phyloP scores from a whole-genome alignment of 495 filamentous ascomycete genomes.

The Hyphodiscus hymeniophilus region DNA sequence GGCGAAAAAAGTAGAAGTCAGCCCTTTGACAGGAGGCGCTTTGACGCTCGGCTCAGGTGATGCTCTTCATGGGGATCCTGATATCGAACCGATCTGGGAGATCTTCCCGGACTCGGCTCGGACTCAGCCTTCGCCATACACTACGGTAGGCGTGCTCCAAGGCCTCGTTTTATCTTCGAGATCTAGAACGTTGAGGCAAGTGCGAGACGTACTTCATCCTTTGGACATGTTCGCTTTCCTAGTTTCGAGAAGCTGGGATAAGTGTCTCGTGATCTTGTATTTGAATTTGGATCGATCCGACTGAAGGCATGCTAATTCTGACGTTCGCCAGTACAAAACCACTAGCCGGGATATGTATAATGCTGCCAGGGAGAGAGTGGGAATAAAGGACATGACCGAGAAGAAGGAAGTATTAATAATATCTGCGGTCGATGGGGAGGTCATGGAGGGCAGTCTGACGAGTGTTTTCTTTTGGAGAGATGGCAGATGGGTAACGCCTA shows the following conservation, averaged over 20 bases:
- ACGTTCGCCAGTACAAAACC: constrained; percentile 78
- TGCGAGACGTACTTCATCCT: too few relatives aligned
- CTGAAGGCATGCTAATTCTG: too few relatives aligned
- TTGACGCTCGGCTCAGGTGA: constrained; percentile 8
- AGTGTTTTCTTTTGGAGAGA: constrained; percentile 71
- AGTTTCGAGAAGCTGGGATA: too few relatives aligned
- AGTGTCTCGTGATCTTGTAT: too few relatives aligned
- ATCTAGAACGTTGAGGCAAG: too few relatives aligned
- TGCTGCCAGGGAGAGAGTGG: constrained; percentile 47
- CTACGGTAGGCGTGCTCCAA: too few relatives aligned
- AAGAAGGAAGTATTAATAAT: constrained; percentile 66
- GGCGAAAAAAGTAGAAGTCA: constrained; percentile 1
- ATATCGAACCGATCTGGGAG: constrained; percentile 27
- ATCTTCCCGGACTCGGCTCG: constrained; percentile 47
- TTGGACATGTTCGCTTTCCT: too few relatives aligned
- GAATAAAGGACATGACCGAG: constrained; percentile 42
- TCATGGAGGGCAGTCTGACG: constrained; percentile 83
- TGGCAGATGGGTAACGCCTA: constrained; percentile 60
- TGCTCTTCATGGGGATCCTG: constrained; percentile 21
- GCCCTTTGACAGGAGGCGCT: constrained; percentile 19
- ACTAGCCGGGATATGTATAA: constrained; percentile 58
- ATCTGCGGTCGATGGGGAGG: constrained; percentile 47
- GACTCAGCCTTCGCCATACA: constrained; percentile 53
- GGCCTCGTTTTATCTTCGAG: too few relatives aligned
- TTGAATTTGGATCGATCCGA: too few relatives aligned